Conservation (phyloP, 768 basidiomycete genomes). For the Trametes cinnabarina region DNA sequence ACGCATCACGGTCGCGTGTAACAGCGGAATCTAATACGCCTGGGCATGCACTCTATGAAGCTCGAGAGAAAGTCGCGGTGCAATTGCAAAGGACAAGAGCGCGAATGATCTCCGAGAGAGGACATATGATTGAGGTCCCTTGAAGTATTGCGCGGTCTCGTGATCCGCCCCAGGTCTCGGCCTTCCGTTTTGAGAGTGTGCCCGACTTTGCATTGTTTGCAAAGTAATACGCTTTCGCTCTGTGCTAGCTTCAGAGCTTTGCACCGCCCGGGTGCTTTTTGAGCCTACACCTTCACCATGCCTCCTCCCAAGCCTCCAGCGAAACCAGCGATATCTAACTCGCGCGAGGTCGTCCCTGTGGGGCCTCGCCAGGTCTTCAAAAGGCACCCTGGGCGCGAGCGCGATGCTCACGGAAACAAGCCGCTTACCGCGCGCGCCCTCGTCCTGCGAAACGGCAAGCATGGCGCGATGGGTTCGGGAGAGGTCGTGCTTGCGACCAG, state of each 20-base stretch:
- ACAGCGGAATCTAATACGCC: too few relatives aligned
- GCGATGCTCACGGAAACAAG: slow-evolving; percentile 49
- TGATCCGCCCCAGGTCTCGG: not conserved
- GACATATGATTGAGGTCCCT: too few relatives aligned
- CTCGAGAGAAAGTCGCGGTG: too few relatives aligned
- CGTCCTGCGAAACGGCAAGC: slow-evolving; percentile 70
- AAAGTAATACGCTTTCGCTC: too few relatives aligned
- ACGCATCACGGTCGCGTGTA: too few relatives aligned
- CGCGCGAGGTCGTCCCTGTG: slow-evolving; percentile 48
- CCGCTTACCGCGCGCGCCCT: slow-evolving; percentile 74
- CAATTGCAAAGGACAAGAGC: too few relatives aligned
- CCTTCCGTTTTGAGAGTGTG: not conserved
- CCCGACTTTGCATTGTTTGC: too few relatives aligned
- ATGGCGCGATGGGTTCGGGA: slow-evolving; percentile 69
- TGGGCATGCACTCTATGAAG: too few relatives aligned
- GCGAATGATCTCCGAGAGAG: too few relatives aligned
- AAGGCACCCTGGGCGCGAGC: slow-evolving; percentile 34
- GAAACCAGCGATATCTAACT: slow-evolving; percentile 19
- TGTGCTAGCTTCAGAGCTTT: too few relatives aligned
- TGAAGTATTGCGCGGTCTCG: too few relatives aligned
- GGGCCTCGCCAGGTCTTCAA: slow-evolving; percentile 53
- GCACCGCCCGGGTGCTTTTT: too few relatives aligned
- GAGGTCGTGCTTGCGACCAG: slow-evolving; percentile 58
- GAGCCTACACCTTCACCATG: slow-evolving; percentile 19
- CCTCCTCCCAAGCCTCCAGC: slow-evolving; percentile 14